Base-by-base conservation (phyloP, 2,329 filamentous ascomycete genomes). In the Ascochyta koolunga region DNA sequence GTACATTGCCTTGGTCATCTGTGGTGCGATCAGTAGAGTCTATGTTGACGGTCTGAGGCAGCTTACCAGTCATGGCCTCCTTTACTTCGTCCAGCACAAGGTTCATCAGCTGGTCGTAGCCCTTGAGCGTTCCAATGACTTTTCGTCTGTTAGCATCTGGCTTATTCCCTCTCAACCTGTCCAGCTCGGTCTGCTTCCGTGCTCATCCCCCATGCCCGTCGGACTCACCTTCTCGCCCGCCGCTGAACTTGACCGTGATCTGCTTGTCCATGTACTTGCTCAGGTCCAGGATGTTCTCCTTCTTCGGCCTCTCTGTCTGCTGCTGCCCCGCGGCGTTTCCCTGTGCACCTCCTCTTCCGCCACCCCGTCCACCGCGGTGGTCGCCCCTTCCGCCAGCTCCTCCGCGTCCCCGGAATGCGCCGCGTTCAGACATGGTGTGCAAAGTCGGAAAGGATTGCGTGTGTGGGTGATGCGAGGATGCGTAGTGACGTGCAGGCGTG, bases 101-200 rank as follows among this genome's bases (percentile, higher is more conserved):
- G 75, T 99, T 99, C 93, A 98, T 98, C 56, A 99, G 83, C 67
- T 95, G 93, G 74, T 99, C 95, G 75, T 93, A 98, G 59, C 95
- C 95, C 77, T 98, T 98, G 36, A 99, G 82, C 1, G 86, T 91
- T 46, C 95, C 95, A 44, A 87, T 88, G 51, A 96, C 93, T 96
- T 69, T 24, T 21, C 9, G 1, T 1, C 16, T 15, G 59, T 67
- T 36, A 67, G 60, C 32, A 36, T 15, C 35, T 16, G 15, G 27
- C 33, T 22, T 13, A n/a, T n/a, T n/a, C n/a, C n/a, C n/a, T n/a
- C n/a, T n/a, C n/a, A n/a, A n/a, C n/a, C n/a, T n/a, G n/a, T n/a
- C n/a, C n/a, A n/a, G n/a, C n/a, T n/a, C n/a, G n/a, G n/a, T n/a
- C n/a, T n/a, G n/a, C 24, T 9, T 15, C 10, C 18, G 3, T 19